Conservation (phyloP, 176 grass and related monocot genomes). For the maize (Zea mays) region Zm-B73-REFERENCE-NAM-5.0 NC_050104.1:107523001-107523500, state of each 20-base stretch:
- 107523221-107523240: constrained; percentile 72
- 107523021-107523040: background rate
- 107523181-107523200: constrained; percentile 30
- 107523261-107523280: constrained; percentile 74
- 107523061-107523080: background rate
- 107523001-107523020: background rate
- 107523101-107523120: background rate
- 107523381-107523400: constrained; percentile 88
- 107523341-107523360: constrained; percentile 83
- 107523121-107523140: background rate
- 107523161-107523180: background rate
- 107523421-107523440: constrained; percentile 15
- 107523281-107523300: constrained; percentile 81
- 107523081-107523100: background rate
- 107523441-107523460: constrained; percentile 14
- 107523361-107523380: constrained; percentile 87
- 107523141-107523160: background rate
- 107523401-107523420: constrained; percentile 15
- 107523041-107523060: background rate
- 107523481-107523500: background rate
- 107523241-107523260: constrained; percentile 67
- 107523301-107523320: constrained; percentile 90
- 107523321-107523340: constrained; percentile 88
- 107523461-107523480: constrained; percentile 24
- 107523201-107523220: constrained; percentile 66